Percentiles rank a stretch among this genome's conserved stretches.
Evolutionary conservation across 164 flowering plant species (phyloP).

Genomic region (Warburgia ugandensis): DNA sequence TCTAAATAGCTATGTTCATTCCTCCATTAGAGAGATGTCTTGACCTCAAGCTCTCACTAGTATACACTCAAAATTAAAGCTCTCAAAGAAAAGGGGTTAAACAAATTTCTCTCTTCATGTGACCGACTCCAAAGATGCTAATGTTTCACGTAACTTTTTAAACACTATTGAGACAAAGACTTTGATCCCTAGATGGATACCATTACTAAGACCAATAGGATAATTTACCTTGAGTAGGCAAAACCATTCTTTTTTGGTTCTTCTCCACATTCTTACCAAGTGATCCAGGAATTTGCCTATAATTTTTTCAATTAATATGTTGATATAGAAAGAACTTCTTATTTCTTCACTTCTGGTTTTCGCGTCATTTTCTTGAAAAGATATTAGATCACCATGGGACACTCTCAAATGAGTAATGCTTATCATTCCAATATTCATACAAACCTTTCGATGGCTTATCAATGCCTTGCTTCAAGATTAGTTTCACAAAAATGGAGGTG

Average conservation of each 20-base stretch:
- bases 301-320: constrained; percentile 2
- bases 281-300: constrained; percentile 6
- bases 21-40: too few species aligned
- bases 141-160: too few species aligned
- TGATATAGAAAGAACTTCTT: constrained; percentile 2
- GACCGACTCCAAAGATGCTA: too few species aligned
- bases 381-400: constrained; percentile 7
- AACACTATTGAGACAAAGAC: too few species aligned
- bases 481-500: constrained; percentile 4
- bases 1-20: too few species aligned
- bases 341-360: constrained; percentile 4
- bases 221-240: constrained; percentile 3
- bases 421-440: too few species aligned
- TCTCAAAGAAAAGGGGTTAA: too few species aligned
- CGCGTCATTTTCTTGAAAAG: constrained; percentile 10
- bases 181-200: too few species aligned
- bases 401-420: constrained; percentile 7
- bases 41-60: too few species aligned
- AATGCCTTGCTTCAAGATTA: neutral
- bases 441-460: constrained; percentile 6
- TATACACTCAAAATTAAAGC: too few species aligned
- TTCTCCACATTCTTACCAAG: constrained; percentile 7
- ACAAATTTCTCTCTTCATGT: too few species aligned
- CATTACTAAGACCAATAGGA: too few species aligned
- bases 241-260: constrained; percentile 5